Evolutionary conservation across 1,284 basidiomycete species (phyloP).

Genomic region (Sparassis latifolia): DNA sequence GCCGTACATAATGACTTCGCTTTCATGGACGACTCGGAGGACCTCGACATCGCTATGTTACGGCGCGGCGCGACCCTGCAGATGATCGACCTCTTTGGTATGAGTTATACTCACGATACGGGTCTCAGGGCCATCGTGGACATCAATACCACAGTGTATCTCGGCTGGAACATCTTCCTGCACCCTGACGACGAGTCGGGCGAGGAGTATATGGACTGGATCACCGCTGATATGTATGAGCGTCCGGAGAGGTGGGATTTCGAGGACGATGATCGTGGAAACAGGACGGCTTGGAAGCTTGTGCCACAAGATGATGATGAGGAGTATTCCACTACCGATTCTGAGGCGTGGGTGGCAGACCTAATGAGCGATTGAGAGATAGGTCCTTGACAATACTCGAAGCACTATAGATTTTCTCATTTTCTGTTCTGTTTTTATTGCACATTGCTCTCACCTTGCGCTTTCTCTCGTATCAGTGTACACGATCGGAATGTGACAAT

Average conservation of each 20-base stretch:
- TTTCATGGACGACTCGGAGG: constrained; percentile 28
- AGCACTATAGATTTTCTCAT: neutral
- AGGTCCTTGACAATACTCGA: neutral
- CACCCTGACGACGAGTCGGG: constrained; percentile 44
- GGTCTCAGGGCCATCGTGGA: constrained; percentile 40
- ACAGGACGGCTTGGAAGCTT: constrained; percentile 40
- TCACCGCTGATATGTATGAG: constrained; percentile 40
- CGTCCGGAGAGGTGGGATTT: constrained; percentile 47
- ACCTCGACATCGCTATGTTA: constrained; percentile 40
- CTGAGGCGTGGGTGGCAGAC: constrained; percentile 38
- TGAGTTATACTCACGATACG: constrained; percentile 45
- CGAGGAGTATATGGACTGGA: constrained; percentile 41
- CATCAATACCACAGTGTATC: constrained; percentile 38
- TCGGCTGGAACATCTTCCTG: constrained; percentile 61
- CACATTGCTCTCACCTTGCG: neutral
- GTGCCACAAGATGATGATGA: constrained; percentile 35
- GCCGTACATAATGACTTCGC: constrained; percentile 32
- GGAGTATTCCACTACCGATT: constrained; percentile 45
- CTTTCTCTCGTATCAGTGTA: neutral
- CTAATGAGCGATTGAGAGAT: constrained; percentile 13
- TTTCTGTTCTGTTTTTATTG: neutral
- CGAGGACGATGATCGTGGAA: constrained; percentile 29
- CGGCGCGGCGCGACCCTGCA: constrained; percentile 52
- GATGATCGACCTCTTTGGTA: constrained; percentile 51
- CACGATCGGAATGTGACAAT: neutral